These are phyloP conservation scores for Quaeritorhiza haematococci DNA, from an alignment of 371 early-diverging fungal species.

Conservation along the genomic window DNA sequence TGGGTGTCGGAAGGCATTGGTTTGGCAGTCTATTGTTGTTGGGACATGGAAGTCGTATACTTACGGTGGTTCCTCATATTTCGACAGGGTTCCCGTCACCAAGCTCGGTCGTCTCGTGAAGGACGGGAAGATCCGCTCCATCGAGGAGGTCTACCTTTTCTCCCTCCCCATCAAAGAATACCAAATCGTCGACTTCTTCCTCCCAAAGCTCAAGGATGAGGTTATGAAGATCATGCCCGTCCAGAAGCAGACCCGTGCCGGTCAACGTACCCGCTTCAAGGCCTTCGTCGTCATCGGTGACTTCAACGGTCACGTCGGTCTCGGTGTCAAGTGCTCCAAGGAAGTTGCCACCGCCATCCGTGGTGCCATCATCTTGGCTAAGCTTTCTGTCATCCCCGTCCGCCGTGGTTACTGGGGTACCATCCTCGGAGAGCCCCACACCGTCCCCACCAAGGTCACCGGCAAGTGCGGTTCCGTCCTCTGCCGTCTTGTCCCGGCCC, in stretches of 20 bases:
- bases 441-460: conserved; percentile 97
- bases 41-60: neutral
- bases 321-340: conserved; percentile 99
- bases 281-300: conserved; percentile 99
- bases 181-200: conserved; percentile 97
- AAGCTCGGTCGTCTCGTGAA: conserved; percentile 96
- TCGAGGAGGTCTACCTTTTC: conserved; percentile 96
- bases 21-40: neutral
- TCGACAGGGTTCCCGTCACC: conserved; percentile 81
- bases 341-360: conserved; percentile 98
- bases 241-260: conserved; percentile 99
- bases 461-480: conserved; percentile 98
- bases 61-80: neutral
- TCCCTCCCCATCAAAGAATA: conserved; percentile 99
- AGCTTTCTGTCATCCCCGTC: conserved; percentile 96
- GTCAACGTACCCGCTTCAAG: conserved; percentile 99
- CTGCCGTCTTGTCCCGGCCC: conserved; percentile 94
- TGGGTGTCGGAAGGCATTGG: neutral
- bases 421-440: conserved; percentile 96
- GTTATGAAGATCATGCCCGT: conserved; percentile 99
- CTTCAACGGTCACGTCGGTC: conserved; percentile 95
- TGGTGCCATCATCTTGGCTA: conserved; percentile 98
- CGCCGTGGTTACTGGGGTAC: conserved; percentile 99
- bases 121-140: conserved; percentile 87
- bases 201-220: conserved; percentile 97